These are phyloP conservation scores for Penicillium ochrochloron DNA, from an alignment of 495 filamentous ascomycete genomes.

Conservation along the genomic window DNA sequence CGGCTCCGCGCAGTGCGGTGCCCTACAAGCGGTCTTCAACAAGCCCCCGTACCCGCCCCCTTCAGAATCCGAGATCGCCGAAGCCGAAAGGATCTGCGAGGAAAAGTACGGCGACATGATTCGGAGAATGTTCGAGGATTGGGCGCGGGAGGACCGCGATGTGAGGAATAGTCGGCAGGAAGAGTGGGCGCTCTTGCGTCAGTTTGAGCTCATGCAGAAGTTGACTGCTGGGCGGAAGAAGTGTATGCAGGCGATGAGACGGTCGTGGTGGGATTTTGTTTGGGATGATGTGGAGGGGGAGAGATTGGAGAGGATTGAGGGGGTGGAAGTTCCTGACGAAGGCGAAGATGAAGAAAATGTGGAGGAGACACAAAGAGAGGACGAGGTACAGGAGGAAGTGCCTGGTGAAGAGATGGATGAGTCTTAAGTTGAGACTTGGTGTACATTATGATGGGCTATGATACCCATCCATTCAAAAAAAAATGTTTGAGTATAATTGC, in stretches of 20 bases:
- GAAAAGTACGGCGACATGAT: no score
- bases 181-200: not conserved
- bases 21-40: conserved; percentile 11
- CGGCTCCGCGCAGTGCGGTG: conserved; percentile 33
- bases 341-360: conserved; percentile 1
- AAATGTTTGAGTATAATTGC: not conserved
- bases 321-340: conserved; percentile 5
- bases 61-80: conserved; percentile 10
- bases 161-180: not conserved
- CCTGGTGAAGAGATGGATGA: no score
- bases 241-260: conserved; percentile 19
- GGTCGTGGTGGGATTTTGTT: conserved; percentile 37
- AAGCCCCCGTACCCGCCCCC: not conserved
- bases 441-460: not conserved
- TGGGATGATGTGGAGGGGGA: conserved; percentile 30
- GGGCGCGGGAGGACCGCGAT: no score
- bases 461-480: not conserved
- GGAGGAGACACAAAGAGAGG: not conserved
- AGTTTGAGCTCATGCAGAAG: conserved; percentile 3
- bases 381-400: not conserved
- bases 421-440: not conserved
- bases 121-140: no score
- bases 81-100: no score
- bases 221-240: conserved; percentile 21
- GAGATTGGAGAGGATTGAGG: conserved; percentile 4